Evolutionary conservation across 2,329 filamentous ascomycete genomes (phyloP).

Genomic region (Elsinoe australis): DNA sequence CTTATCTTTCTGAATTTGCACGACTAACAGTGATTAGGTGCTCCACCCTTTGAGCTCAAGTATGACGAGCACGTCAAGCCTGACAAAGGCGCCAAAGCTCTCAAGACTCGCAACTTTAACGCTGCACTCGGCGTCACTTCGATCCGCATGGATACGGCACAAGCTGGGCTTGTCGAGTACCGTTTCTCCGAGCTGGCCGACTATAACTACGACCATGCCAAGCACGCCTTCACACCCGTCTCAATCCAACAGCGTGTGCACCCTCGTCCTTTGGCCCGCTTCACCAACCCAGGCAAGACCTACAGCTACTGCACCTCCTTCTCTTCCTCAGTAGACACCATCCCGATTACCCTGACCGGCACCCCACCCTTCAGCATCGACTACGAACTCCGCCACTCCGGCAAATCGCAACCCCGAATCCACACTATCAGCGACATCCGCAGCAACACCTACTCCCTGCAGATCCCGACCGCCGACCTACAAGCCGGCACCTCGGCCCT

Average conservation of each 20-base stretch:
- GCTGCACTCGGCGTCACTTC: conserved; percentile 68
- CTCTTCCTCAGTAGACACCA: conserved; percentile 66
- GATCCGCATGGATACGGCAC: conserved; percentile 76
- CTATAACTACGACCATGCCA: conserved; percentile 71
- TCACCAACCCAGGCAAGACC: conserved; percentile 78
- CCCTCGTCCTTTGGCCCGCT: conserved; percentile 71
- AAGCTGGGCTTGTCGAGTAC: conserved; percentile 78
- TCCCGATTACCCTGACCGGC: conserved; percentile 78
- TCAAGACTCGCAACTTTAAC: conserved; percentile 65
- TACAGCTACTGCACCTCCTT: conserved; percentile 94
- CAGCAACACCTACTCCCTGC: conserved; percentile 65
- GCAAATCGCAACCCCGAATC: conserved; percentile 68
- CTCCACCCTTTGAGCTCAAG: conserved; percentile 72
- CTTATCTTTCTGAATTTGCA: neutral
- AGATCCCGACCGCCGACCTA: conserved; percentile 75
- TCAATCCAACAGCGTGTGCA: conserved; percentile 76
- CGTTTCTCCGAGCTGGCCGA: conserved; percentile 76
- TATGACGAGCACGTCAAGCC: conserved; percentile 73
- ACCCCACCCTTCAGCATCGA: conserved; percentile 83
- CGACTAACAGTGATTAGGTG: conserved; percentile 46
- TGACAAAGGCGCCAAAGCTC: conserved; percentile 55
- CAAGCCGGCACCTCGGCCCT: conserved; percentile 85
- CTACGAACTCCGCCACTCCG: conserved; percentile 86
- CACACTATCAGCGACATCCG: conserved; percentile 75
- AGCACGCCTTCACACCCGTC: conserved; percentile 57